phyloP scores from a whole-genome alignment of 148 eudicot genomes.

The Suaeda aralocaspica region DNA sequence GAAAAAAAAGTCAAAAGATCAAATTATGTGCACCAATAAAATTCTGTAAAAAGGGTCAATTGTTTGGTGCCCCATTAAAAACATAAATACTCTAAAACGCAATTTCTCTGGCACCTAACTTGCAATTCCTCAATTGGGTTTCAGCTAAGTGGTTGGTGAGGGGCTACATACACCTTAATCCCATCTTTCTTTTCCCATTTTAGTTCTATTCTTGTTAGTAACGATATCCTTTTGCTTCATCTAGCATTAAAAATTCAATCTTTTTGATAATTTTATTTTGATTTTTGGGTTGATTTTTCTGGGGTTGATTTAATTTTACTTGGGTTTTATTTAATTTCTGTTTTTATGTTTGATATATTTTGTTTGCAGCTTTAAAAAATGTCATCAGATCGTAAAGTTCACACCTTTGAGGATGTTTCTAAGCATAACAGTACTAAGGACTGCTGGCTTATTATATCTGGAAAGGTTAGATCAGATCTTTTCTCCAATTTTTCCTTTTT shows the following conservation, averaged over 20 bases:
- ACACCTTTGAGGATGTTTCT: slow-evolving; percentile 53
- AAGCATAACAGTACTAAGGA: slow-evolving; percentile 53
- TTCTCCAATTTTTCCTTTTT: neutral
- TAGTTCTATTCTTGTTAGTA: slow-evolving; percentile 21
- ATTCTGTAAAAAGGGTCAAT: neutral
- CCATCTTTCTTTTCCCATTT: neutral
- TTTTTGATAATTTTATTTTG: slow-evolving; percentile 14
- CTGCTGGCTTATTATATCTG: slow-evolving; percentile 64
- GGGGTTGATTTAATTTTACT: neutral
- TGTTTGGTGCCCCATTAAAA: neutral
- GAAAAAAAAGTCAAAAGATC: slow-evolving; percentile 7
- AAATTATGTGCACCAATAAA: neutral
- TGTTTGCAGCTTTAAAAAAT: slow-evolving; percentile 26
- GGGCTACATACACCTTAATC: neutral
- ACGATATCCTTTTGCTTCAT: slow-evolving; percentile 18
- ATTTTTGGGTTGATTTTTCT: slow-evolving; percentile 13
- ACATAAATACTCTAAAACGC: neutral
- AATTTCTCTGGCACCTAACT: neutral
- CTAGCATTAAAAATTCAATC: slow-evolving; percentile 11
- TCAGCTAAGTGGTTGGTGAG: slow-evolving; percentile 8
- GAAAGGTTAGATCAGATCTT: slow-evolving; percentile 51
- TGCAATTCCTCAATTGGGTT: neutral
- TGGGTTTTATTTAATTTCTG: slow-evolving; percentile 1
- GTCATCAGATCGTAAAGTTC: slow-evolving; percentile 49
- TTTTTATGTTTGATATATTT: slow-evolving; percentile 1